Base-by-base conservation (phyloP, 345 rosid species). In the Cardamine chenopodiifolia region DNA sequence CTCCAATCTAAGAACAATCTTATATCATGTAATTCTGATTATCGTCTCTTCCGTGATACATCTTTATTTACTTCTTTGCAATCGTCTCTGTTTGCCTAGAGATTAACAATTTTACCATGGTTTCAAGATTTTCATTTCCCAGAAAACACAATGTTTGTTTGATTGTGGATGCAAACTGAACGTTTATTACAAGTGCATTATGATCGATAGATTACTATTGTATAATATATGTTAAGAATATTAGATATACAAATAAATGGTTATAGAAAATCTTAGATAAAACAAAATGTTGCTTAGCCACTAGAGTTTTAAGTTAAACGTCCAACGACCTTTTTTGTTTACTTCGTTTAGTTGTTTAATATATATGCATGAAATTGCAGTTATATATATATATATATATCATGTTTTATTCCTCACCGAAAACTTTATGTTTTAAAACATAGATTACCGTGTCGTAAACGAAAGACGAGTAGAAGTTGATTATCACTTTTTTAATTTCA, bases 401-500 rank as follows among this genome's bases (percentile, higher is more conserved):
- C 25, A 70, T 68, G 28, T 3, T 50, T 49, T 8, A 32, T 13
- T 32, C 20, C 15, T 1, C 47, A 49, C 60, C 19, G 7, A 42
- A 42, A 6, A 42, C 7, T 40, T 7, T n/a, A 7, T 14, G 14
- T 35, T 23, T 25, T 67, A 67, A 53, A 49, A 48, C 53, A 35
- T 34, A 50, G 1, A 19, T 6, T 0, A 66, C 48, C 15, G 25
- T 49, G 26, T 49, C 14, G 68, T 25, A 60, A 35, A 49, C 61
- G 76, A 62, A 49, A 72, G 44, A 72, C 23, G 76, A 72, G 40
- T 32, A 1, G 72, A 67, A 57, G 22, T 47, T 17, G 40, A 60
- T 14, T 7, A 58, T 28, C 1, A 23, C 20, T 25, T 71, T 61
- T 20, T 6, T 0, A 17, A 2, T 14, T 50, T 8, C 8, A 53